Conservation (phyloP, 768 basidiomycete species). For the Russula abietina region DNA sequence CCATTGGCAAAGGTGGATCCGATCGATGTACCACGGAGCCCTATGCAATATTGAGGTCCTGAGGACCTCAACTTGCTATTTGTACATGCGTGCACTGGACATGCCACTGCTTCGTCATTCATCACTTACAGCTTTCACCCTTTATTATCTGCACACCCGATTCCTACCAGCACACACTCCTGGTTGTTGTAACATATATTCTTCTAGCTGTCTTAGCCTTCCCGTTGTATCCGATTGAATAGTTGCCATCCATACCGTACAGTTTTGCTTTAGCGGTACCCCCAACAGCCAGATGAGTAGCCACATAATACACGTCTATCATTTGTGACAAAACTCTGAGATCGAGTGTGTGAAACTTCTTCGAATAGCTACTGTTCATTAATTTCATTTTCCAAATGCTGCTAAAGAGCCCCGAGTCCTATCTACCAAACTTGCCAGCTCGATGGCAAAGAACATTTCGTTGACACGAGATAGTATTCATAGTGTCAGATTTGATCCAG, state of each 20-base stretch:
- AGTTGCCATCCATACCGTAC: not conserved
- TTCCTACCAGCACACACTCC: not conserved
- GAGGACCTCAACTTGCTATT: not conserved
- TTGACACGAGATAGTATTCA: too few species aligned
- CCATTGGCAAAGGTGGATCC: slow-evolving; percentile 31
- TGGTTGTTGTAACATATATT: slow-evolving; percentile 15
- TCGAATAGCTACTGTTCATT: too few species aligned
- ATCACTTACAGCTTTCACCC: not conserved
- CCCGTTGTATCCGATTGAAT: slow-evolving; percentile 1
- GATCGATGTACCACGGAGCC: slow-evolving; percentile 23
- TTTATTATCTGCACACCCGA: not conserved
- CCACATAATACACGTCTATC: slow-evolving; percentile 8
- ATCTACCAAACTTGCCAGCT: too few species aligned
- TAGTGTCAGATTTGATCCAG: too few species aligned
- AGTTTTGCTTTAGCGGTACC: slow-evolving; percentile 1
- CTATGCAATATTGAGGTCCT: slow-evolving; percentile 23
- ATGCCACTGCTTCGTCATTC: not conserved
- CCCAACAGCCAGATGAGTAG: not conserved
- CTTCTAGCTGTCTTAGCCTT: not conserved
- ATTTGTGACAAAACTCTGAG: not conserved
- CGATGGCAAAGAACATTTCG: too few species aligned
- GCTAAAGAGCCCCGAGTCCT: too few species aligned
- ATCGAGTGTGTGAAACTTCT: too few species aligned
- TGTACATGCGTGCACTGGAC: not conserved
- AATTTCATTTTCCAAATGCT: too few species aligned